Conservation (phyloP, 2,329 filamentous ascomycete genomes). For the Aspergillus tamarii region DNA sequence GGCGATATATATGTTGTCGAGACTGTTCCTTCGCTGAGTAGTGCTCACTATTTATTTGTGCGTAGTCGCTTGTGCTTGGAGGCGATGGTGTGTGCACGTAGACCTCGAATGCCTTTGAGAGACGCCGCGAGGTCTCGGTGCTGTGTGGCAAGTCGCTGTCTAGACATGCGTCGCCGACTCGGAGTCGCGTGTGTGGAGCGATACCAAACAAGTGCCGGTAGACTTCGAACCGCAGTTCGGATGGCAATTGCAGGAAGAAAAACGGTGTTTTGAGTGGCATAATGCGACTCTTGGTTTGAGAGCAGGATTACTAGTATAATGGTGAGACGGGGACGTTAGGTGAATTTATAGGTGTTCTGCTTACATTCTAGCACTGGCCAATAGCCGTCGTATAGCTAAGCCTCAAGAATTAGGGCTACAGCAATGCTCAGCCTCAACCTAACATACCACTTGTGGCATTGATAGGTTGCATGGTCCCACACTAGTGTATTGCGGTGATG, state of each 20-base stretch:
- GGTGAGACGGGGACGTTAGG: not conserved
- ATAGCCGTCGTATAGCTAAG: not conserved
- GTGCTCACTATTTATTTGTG: not conserved
- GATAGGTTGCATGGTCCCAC: not conserved
- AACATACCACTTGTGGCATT: not conserved
- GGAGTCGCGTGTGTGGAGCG: not conserved
- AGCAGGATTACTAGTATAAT: not conserved
- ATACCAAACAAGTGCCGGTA: not conserved
- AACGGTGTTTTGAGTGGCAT: not conserved
- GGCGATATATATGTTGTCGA: not conserved
- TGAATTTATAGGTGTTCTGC: not conserved
- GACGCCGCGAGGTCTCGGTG: not conserved
- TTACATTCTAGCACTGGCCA: not conserved
- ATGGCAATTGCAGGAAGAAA: fast-evolving
- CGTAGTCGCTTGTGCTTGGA: not conserved
- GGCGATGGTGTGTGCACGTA: not conserved
- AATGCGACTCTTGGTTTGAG: not conserved
- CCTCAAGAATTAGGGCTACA: not conserved
- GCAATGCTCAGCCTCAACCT: not conserved
- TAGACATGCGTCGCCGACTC: not conserved
- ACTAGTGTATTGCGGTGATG: not conserved
- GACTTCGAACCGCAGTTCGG: not conserved
- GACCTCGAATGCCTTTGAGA: not conserved
- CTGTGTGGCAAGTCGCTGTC: not conserved
- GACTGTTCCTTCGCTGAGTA: not conserved